Evolutionary conservation across 371 early-diverging fungal species (phyloP), one percentile per base, ranked within the genome.

Genomic region (Syncephalastrum monosporum): DNA sequence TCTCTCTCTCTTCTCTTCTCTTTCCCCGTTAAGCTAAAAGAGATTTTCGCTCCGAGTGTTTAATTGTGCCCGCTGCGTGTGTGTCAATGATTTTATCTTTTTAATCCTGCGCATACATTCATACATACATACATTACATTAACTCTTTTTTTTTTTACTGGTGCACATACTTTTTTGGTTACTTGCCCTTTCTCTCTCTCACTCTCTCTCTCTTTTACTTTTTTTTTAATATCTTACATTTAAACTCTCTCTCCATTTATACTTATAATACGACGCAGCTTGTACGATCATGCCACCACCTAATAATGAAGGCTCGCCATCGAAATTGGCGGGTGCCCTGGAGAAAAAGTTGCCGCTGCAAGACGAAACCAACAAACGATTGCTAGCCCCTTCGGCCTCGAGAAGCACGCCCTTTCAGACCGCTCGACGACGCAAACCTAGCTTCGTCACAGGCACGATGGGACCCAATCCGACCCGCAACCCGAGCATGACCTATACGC

Each of bases 391-490:
- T 16, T 78, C 79, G 3, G 38, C 8, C 38, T 33, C 38, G 38
- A 75, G 73, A 53, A 78, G 79, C 43, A 69, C 72, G 25, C 69
- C 71, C 16, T 65, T 60, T 46, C 65, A 70, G 23, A 51, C 54
- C 5, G 47, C 69, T 38, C 73, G 72, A 44, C 69, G 69, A 23
- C 59, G 59, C 29, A 71, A 64, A 47, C 53, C 60, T 10, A 60
- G 60, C 51, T 60, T 60, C 24, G 60, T 53, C 29, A 27, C 54
- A 23, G 52, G 52, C 17, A 33, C 38, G 47, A 48, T 73, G 33
- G 56, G 63, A 51, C 68, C 71, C 23, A 71, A 71, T 16, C 78
- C 78, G 10, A 69, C 74, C 8, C 54, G 75, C 48, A 71, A 65
- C 47, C 73, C 68, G 3, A 78, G 79, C 51, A 68, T 69, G 55